Conservation (phyloP, 495 filamentous ascomycete genomes). For the Echria macrotheca region DNA sequence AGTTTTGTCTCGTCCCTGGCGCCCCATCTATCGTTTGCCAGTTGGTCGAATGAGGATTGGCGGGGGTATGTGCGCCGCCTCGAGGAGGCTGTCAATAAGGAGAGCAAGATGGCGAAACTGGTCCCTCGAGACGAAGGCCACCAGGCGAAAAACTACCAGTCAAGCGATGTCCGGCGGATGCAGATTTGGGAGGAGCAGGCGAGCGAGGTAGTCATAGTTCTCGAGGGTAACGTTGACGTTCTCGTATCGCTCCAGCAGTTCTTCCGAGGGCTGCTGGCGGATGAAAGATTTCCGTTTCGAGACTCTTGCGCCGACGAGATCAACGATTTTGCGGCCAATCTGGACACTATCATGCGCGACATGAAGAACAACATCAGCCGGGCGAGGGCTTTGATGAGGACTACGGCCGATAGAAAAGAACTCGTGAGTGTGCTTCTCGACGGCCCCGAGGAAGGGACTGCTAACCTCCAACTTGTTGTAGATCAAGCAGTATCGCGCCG, state of each 20-base stretch:
- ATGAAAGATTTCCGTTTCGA: conserved; percentile 28
- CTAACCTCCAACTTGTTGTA: neutral
- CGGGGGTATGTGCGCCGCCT: conserved; percentile 36
- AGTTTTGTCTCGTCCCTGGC: conserved; percentile 30
- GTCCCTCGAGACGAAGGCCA: conserved; percentile 16
- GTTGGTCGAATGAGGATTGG: conserved; percentile 43
- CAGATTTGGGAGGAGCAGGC: conserved; percentile 34
- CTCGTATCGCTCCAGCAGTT: conserved; percentile 30
- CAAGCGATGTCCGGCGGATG: conserved; percentile 28
- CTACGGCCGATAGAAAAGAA: conserved; percentile 30
- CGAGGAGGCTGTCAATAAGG: conserved; percentile 30
- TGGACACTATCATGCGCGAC: conserved; percentile 33
- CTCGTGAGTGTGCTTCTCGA: conserved; percentile 23
- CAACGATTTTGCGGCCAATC: conserved; percentile 24
- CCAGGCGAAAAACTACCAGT: conserved; percentile 18
- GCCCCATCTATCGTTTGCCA: conserved; percentile 31
- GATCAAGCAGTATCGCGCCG: conserved; percentile 27
- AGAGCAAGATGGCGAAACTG: conserved; percentile 20
- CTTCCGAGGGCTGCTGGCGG: conserved; percentile 26
- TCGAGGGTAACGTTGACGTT: conserved; percentile 37
- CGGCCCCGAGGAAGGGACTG: too few species aligned
- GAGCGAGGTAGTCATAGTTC: conserved; percentile 29
- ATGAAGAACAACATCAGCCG: conserved; percentile 33
- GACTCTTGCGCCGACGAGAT: conserved; percentile 24
- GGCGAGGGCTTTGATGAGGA: conserved; percentile 29